Percentiles rank a stretch among this genome's conserved stretches.
phyloP scores from a whole-genome alignment of 2,329 filamentous ascomycete genomes.

The Podosphaera aphanis region DNA sequence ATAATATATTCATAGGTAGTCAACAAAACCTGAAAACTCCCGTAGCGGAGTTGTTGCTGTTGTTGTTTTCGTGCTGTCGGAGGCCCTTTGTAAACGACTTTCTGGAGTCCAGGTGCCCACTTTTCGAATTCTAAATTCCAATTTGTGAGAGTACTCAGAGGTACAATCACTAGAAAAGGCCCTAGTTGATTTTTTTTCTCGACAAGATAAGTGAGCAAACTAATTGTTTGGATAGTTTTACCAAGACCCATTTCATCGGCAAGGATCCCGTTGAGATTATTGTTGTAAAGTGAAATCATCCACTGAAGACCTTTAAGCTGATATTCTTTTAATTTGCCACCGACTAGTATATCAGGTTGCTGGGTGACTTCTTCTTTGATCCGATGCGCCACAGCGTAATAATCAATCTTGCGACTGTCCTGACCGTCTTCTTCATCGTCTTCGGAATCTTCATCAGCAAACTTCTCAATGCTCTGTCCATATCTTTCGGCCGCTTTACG shows the following conservation, averaged over 20 bases:
- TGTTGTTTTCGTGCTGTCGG: slow-evolving; percentile 71
- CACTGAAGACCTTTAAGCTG: slow-evolving; percentile 96
- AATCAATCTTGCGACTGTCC: slow-evolving; percentile 70
- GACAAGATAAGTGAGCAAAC: slow-evolving; percentile 88
- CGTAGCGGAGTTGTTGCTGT: slow-evolving; percentile 81
- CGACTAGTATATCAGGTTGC: slow-evolving; percentile 71
- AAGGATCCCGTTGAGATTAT: slow-evolving; percentile 95
- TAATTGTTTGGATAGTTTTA: slow-evolving; percentile 98
- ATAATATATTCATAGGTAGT: slow-evolving; percentile 99
- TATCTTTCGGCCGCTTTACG: slow-evolving; percentile 60
- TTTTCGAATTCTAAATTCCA: slow-evolving; percentile 99
- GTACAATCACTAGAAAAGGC: slow-evolving; percentile 89
- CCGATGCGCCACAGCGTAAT: slow-evolving; percentile 93
- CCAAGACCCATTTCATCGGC: slow-evolving; percentile 99
- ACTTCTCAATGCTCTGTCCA: slow-evolving; percentile 33
- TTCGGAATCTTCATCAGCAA: slow-evolving; percentile 35
- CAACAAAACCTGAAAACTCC: slow-evolving; percentile 83
- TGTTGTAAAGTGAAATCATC: slow-evolving; percentile 99
- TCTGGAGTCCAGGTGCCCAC: slow-evolving; percentile 72
- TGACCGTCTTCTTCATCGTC: slow-evolving; percentile 45
- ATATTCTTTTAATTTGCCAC: slow-evolving; percentile 87
- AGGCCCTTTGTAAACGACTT: slow-evolving; percentile 92
- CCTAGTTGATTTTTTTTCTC: slow-evolving; percentile 82
- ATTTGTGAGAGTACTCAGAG: slow-evolving; percentile 88
- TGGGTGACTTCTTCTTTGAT: slow-evolving; percentile 74